These are phyloP conservation scores for Rhododendron griersonianum DNA, from an alignment of 148 eudicot genomes.

Conservation along the genomic window DNA sequence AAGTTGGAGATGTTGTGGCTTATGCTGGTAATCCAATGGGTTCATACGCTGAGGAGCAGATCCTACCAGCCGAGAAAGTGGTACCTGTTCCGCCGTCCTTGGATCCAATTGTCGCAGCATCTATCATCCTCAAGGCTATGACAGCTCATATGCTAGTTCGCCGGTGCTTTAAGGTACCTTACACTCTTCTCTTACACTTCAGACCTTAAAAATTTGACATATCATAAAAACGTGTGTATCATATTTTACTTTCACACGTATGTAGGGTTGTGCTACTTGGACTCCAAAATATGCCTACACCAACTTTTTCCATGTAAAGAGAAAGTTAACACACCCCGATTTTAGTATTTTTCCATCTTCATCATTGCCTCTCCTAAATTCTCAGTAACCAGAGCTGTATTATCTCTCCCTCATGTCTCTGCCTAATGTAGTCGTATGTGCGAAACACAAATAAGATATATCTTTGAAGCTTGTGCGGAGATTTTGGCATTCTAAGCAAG, in stretches of 20 bases:
- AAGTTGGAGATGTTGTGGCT: slow-evolving; percentile 79
- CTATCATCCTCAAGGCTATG: slow-evolving; percentile 75
- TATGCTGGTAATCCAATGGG: slow-evolving; percentile 82
- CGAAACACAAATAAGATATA: background rate
- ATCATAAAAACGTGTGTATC: background rate
- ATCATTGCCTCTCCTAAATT: background rate
- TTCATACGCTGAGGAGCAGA: slow-evolving; percentile 84
- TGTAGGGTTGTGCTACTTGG: background rate
- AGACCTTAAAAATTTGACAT: background rate
- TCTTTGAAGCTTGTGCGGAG: background rate
- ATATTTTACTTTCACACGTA: background rate
- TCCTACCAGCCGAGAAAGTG: slow-evolving; percentile 71
- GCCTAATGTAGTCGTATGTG: too few species aligned
- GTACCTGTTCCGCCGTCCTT: slow-evolving; percentile 70
- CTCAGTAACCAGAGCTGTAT: background rate
- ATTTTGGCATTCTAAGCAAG: background rate
- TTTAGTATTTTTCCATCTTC: background rate
- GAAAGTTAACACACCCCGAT: too few species aligned
- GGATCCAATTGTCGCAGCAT: slow-evolving; percentile 69
- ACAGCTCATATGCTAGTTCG: slow-evolving; percentile 62
- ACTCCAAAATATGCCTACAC: background rate
- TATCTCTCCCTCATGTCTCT: background rate
- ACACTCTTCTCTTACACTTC: background rate
- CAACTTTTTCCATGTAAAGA: background rate
- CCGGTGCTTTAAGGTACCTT: slow-evolving; percentile 59